Evolutionary conservation across 23 red algal species (phyloP), one percentile per base, ranked within the genome.

Genomic region (Cyanidiococcus yangmingshanensis): DNA sequence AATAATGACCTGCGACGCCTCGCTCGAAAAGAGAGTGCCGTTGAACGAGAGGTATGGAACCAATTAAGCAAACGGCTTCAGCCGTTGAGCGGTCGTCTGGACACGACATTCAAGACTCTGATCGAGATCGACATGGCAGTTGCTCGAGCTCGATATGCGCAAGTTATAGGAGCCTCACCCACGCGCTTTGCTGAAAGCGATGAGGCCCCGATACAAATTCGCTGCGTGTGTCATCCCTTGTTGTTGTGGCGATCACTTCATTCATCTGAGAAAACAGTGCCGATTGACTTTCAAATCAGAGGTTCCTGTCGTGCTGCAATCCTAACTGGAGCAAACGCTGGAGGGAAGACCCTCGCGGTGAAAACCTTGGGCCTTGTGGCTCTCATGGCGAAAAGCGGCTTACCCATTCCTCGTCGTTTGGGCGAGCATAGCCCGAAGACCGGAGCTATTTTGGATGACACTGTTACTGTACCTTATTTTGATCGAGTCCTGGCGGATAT

Each of bases 271-370:
- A 39, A 31, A 26, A 85, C 91, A 32, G 86, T 98, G 29, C 94
- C 94, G 0, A 75, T 86, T 0, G 87, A 78, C 74, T 98, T 90
- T 59, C 2, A 41, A 24, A 39, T 98, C 57, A 51, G 74, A 30
- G 77, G 74, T 0, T 31, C 58, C 12, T 68, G 85, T 35, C 67
- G 83, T 32, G 89, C 87, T 40, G 88, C 88, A 27, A 83, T 86
- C 58, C 81, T 98, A 0, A 98, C 94, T 38, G 94, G 94, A 26
- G 84, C 88, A 1, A 89, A 98, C 26, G 90, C 94, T 2, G 94
- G 94, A n/a, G 94, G 94, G 30, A 98, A 98, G 57, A 98, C 94
- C 18, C 74, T 91, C 37, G 50, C 78, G 37, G 37, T 91, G 18
- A 98, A 98, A 82, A 91, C 86, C 39, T 74, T 98, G 27, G 94